These are phyloP conservation scores for Dunaliella primolecta DNA, from an alignment of 139 green algal species.

Conservation along the genomic window DNA sequence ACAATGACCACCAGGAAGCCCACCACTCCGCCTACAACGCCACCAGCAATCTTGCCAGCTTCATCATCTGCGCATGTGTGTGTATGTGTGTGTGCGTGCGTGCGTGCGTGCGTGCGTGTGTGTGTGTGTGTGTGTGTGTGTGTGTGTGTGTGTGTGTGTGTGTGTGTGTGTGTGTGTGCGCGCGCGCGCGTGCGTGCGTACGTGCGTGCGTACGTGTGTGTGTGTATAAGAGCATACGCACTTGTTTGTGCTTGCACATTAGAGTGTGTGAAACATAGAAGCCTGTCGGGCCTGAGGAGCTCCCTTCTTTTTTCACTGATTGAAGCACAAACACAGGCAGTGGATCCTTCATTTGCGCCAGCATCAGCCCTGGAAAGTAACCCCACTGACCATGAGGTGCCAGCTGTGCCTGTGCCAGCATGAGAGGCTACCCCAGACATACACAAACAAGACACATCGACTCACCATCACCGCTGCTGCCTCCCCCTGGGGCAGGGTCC, in stretches of 20 bases:
- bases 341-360: no score
- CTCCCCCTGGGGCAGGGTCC: no score
- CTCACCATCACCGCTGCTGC: no score
- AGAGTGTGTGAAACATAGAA: background rate
- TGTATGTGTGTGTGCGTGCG: background rate
- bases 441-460: no score
- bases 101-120: background rate
- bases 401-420: no score
- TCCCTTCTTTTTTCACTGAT: no score
- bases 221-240: background rate
- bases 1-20: background rate
- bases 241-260: background rate
- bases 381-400: no score
- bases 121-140: background rate
- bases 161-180: background rate
- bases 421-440: no score
- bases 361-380: no score
- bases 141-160: background rate
- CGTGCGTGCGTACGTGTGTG: background rate
- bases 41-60: background rate
- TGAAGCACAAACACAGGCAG: no score
- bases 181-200: background rate
- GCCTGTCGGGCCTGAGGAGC: no score
- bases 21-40: slow-evolving; percentile 2
- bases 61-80: no score